A percentile compares a stretch with the other conserved stretches of the same genome.
Evolutionary conservation across 2,329 filamentous ascomycete genomes (phyloP).

Genomic region (Fusarium zealandicum): DNA sequence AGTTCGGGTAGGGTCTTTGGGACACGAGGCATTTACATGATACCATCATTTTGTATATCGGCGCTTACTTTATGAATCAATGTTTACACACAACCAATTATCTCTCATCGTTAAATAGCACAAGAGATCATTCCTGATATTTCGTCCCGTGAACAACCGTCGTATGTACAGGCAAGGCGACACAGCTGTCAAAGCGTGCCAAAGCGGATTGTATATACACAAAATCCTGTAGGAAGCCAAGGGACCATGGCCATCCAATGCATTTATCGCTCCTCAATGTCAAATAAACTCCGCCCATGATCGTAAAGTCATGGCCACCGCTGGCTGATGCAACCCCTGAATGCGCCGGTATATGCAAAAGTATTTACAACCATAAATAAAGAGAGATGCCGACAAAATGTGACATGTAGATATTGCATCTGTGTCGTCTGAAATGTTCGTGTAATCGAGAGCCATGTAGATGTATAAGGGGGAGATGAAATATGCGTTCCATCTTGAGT

Average conservation of each 20-base stretch:
- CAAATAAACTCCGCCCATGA: conserved; percentile 38
- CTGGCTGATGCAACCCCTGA: conserved; percentile 36
- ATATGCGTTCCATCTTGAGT: conserved; percentile 2
- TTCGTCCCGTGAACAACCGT: conserved; percentile 1
- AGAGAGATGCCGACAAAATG: conserved; percentile 4
- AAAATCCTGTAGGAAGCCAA: conserved; percentile 1
- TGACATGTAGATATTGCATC: conserved; percentile 1
- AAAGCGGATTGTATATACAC: conserved; percentile 17
- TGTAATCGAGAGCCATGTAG: conserved; percentile 1
- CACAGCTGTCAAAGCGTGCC: conserved; percentile 5
- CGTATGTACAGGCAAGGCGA: conserved; percentile 19
- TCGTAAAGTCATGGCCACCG: conserved; percentile 28
- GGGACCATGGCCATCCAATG: neutral
- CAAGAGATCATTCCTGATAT: neutral
- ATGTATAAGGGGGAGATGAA: conserved; percentile 5
- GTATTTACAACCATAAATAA: conserved; percentile 33
- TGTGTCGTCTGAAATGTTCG: neutral
- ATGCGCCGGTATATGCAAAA: conserved; percentile 40
- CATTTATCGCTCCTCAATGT: conserved; percentile 5
- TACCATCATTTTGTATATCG: conserved; percentile 28
- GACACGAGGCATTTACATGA: conserved; percentile 8
- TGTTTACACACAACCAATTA: neutral
- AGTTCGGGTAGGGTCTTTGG: conserved; percentile 3
- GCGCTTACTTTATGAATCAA: conserved; percentile 17
- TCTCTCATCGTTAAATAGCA: neutral